A percentile compares a stretch with the other conserved stretches of the same genome.
phyloP scores from a whole-genome alignment of 2,329 filamentous ascomycete species.

The Calonectria pseudoreteaudii region DNA sequence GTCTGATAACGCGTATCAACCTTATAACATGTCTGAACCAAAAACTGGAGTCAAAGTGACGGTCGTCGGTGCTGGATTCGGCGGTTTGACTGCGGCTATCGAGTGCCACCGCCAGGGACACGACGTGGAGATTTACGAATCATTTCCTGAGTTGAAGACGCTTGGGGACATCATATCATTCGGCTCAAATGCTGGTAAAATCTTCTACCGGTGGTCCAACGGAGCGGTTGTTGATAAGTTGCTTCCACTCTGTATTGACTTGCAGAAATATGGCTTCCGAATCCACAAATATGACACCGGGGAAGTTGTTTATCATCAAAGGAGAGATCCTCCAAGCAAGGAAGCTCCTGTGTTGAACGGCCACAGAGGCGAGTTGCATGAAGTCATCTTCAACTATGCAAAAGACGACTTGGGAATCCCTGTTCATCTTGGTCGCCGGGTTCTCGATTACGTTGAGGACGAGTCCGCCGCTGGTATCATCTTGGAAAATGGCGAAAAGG shows the following conservation, averaged over 20 bases:
- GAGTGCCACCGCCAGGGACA: slow-evolving; percentile 73
- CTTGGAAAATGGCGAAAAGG: slow-evolving; percentile 5
- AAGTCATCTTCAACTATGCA: slow-evolving; percentile 69
- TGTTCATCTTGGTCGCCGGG: slow-evolving; percentile 64
- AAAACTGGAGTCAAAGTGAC: slow-evolving; percentile 29
- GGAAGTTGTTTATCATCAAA: slow-evolving; percentile 70
- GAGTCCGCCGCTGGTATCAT: slow-evolving; percentile 4
- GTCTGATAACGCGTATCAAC: not conserved
- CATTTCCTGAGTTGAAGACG: slow-evolving; percentile 67
- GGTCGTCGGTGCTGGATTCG: slow-evolving; percentile 60
- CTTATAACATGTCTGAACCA: slow-evolving; percentile 15
- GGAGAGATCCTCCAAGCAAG: slow-evolving; percentile 38
- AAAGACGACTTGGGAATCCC: slow-evolving; percentile 64
- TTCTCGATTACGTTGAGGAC: slow-evolving; percentile 67
- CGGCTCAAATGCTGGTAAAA: slow-evolving; percentile 65
- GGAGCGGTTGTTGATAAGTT: slow-evolving; percentile 54
- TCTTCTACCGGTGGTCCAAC: slow-evolving; percentile 68
- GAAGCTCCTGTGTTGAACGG: slow-evolving; percentile 61
- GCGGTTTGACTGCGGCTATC: slow-evolving; percentile 71
- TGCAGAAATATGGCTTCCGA: slow-evolving; percentile 64
- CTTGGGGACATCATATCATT: slow-evolving; percentile 74
- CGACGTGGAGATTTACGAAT: slow-evolving; percentile 68
- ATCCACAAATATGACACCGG: slow-evolving; percentile 72
- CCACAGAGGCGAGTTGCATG: slow-evolving; percentile 70
- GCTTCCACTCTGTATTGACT: slow-evolving; percentile 35